Evolutionary conservation across 2,329 filamentous ascomycete species (phyloP).

Genomic region (Fusarium begoniae): DNA sequence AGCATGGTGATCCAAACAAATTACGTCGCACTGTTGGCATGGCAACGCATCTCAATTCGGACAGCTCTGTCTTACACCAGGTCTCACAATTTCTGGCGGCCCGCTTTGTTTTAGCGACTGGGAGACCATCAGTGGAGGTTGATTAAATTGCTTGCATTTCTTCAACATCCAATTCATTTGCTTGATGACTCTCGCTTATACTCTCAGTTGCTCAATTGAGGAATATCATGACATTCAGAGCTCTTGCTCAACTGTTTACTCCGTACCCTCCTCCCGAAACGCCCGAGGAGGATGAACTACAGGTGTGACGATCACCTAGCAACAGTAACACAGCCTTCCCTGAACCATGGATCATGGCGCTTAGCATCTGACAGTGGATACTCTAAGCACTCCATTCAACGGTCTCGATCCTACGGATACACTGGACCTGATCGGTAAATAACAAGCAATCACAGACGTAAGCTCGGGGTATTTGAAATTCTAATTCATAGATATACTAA

Average conservation of each 20-base stretch:
- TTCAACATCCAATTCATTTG: not conserved
- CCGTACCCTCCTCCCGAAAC: not conserved
- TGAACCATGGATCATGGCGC: constrained; percentile 2
- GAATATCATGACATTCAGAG: not conserved
- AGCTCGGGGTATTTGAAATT: not conserved
- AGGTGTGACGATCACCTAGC: constrained; percentile 9
- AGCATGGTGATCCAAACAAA: constrained; percentile 30
- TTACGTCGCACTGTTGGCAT: constrained; percentile 34
- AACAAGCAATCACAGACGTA: constrained; percentile 14
- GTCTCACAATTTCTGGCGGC: constrained; percentile 15
- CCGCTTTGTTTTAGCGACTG: constrained; percentile 29
- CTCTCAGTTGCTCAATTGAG: not conserved
- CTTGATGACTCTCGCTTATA: not conserved
- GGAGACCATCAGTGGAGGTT: constrained; percentile 17
- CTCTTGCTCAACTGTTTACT: not conserved
- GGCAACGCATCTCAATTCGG: constrained; percentile 13
- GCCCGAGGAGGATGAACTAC: not conserved
- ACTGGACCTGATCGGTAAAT: not conserved
- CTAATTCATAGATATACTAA: not conserved
- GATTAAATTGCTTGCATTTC: constrained; percentile 33
- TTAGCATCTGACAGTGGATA: constrained; percentile 13
- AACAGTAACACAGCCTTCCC: constrained; percentile 8
- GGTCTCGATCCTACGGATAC: not conserved
- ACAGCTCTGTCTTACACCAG: constrained; percentile 6
- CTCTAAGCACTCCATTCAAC: not conserved